Conservation (phyloP, 169 alveolate genomes). For the Theileria parva region DNA sequence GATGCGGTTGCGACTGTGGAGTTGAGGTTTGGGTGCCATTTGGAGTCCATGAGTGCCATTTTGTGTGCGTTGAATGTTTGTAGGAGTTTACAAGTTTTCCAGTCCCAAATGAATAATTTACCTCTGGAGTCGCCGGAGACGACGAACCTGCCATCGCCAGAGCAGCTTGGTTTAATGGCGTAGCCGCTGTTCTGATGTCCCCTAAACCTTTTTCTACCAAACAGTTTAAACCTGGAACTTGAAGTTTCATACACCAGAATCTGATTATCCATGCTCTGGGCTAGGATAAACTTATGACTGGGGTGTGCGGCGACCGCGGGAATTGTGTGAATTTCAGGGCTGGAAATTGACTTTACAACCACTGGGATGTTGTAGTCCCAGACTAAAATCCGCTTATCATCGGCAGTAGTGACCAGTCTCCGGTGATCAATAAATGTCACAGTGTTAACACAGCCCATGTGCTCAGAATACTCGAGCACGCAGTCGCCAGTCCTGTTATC, state of each 20-base stretch:
- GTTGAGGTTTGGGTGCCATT: slow-evolving; percentile 95
- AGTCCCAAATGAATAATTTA: slow-evolving; percentile 94
- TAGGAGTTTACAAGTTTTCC: slow-evolving; percentile 91
- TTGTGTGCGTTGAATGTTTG: slow-evolving; percentile 92
- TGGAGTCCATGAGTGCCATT: slow-evolving; percentile 91
- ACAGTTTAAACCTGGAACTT: slow-evolving; percentile 76
- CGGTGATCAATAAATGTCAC: slow-evolving; percentile 90
- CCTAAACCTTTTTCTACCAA: slow-evolving; percentile 90
- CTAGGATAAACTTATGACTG: slow-evolving; percentile 89
- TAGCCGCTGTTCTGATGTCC: slow-evolving; percentile 94
- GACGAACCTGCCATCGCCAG: slow-evolving; percentile 94
- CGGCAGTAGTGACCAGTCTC: slow-evolving; percentile 92
- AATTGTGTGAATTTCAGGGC: slow-evolving; percentile 93
- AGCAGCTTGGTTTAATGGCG: slow-evolving; percentile 90
- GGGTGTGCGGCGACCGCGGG: slow-evolving; percentile 93
- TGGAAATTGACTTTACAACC: slow-evolving; percentile 93
- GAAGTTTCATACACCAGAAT: slow-evolving; percentile 91
- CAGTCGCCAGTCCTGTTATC: slow-evolving; percentile 89
- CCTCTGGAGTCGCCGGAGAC: slow-evolving; percentile 96
- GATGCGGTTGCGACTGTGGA: slow-evolving; percentile 93
- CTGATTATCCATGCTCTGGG: slow-evolving; percentile 93
- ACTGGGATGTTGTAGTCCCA: slow-evolving; percentile 97
- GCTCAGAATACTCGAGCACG: slow-evolving; percentile 91
- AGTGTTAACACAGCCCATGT: slow-evolving; percentile 91
- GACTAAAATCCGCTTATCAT: slow-evolving; percentile 92